A percentile compares a stretch with the other conserved stretches of the same genome.
phyloP scores from a whole-genome alignment of 2,329 filamentous ascomycete species.

The Myriosclerotinia duriaeana region DNA sequence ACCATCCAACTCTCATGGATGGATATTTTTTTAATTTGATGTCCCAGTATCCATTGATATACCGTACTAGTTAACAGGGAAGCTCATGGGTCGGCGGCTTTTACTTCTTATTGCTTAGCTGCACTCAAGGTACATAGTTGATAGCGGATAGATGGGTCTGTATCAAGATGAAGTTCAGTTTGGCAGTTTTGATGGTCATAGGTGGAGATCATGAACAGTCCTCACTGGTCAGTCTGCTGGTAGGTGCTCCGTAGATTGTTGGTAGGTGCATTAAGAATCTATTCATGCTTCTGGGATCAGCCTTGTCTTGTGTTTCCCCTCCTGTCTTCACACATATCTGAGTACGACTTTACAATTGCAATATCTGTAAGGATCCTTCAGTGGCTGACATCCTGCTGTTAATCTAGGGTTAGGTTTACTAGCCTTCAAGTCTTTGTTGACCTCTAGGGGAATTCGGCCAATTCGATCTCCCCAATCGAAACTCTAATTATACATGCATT shows the following conservation, averaged over 20 bases:
- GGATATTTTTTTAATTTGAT: not conserved
- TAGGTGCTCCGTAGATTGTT: constrained; percentile 19
- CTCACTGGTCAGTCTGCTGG: constrained; percentile 15
- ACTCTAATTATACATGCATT: not conserved
- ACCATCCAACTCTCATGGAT: constrained; percentile 16
- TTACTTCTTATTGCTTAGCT: constrained; percentile 17
- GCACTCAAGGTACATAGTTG: not conserved
- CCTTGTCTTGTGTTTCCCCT: constrained; percentile 19
- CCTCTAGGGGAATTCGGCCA: not conserved
- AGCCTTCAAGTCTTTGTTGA: not conserved
- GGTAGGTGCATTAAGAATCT: constrained; percentile 21
- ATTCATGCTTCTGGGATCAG: constrained; percentile 24
- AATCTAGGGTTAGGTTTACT: not conserved
- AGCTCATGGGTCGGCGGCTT: not conserved
- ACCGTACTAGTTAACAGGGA: not conserved
- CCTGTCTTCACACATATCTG: constrained; percentile 18
- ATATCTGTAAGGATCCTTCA: constrained; percentile 20
- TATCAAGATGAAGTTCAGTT: constrained; percentile 11
- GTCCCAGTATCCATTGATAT: not conserved
- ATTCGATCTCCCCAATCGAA: not conserved
- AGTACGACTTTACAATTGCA: constrained; percentile 1
- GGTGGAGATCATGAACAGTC: constrained; percentile 1
- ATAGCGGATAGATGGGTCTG: constrained; percentile 1
- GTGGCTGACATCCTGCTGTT: constrained; percentile 8
- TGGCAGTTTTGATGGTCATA: constrained; percentile 17